phyloP scores from a whole-genome alignment of 805 yeast species.

The Wickerhamiella vanderwaltii region DNA sequence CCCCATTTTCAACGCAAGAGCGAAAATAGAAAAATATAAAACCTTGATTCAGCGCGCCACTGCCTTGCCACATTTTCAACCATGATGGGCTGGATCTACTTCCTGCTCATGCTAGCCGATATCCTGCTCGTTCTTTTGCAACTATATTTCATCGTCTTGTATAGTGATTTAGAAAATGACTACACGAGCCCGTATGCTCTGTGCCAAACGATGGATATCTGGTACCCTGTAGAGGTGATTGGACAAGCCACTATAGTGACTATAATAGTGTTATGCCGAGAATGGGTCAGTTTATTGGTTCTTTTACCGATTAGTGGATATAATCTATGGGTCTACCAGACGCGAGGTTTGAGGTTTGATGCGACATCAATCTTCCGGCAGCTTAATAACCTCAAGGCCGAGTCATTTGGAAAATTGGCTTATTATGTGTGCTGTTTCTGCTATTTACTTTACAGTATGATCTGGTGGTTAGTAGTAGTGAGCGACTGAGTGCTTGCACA shows the following conservation, averaged over 20 bases:
- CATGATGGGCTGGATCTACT: constrained; percentile 18
- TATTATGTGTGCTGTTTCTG: constrained; percentile 87
- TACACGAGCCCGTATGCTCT: constrained; percentile 95
- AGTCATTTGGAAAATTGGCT: constrained; percentile 78
- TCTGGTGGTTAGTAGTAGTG: constrained; percentile 26
- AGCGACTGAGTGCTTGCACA: no score
- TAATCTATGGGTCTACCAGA: constrained; percentile 67
- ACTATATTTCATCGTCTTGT: constrained; percentile 20
- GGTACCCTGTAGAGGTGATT: constrained; percentile 61
- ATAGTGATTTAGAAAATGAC: constrained; percentile 46
- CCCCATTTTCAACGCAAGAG: no score
- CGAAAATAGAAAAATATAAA: no score
- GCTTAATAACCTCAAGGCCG: constrained; percentile 82
- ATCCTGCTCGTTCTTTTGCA: constrained; percentile 21
- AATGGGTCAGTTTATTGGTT: constrained; percentile 79
- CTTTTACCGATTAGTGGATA: constrained; percentile 75
- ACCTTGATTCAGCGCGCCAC: no score
- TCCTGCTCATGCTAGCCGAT: constrained; percentile 17
- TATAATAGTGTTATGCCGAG: constrained; percentile 71
- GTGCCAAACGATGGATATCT: constrained; percentile 75
- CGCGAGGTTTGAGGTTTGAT: constrained; percentile 76
- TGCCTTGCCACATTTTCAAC: background rate
- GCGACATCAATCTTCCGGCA: constrained; percentile 97
- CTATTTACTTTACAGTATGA: constrained; percentile 92
- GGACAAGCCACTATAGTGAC: constrained; percentile 54